Percentiles rank a stretch among this genome's conserved stretches.
These are phyloP conservation scores for Alternaria brassicicola DNA, from an alignment of 2,329 filamentous ascomycete species.

Conservation along the genomic window DNA sequence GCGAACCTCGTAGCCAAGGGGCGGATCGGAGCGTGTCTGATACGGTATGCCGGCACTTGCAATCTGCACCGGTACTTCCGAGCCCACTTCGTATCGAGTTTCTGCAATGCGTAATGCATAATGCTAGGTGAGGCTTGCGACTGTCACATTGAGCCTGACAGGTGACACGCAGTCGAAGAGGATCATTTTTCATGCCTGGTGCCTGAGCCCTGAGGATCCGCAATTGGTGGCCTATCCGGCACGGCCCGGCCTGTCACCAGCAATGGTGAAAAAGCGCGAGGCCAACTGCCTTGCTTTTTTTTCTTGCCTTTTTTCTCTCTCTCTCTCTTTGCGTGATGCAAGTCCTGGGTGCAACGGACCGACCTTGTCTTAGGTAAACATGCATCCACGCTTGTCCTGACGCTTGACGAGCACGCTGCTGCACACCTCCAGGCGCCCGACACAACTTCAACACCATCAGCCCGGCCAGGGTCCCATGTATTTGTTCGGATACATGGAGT, in stretches of 20 bases:
- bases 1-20: neutral
- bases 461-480: neutral
- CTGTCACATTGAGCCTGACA: constrained; percentile 2
- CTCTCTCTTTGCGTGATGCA: neutral
- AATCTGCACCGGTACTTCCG: constrained; percentile 4
- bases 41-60: constrained; percentile 7
- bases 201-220: constrained; percentile 13
- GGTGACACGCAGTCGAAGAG: constrained; percentile 11
- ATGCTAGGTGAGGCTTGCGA: neutral
- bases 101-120: neutral
- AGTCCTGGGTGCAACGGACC: neutral
- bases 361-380: neutral
- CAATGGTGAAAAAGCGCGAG: neutral
- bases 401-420: neutral
- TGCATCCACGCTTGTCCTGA: neutral
- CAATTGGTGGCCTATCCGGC: constrained; percentile 20
- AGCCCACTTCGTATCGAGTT: neutral
- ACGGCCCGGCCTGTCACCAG: constrained; percentile 35
- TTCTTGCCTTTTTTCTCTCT: no score
- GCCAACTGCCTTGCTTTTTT: neutral
- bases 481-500: neutral
- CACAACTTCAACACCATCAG: neutral
- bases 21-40: neutral
- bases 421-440: neutral
- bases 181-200: constrained; percentile 13